Percentiles rank a stretch among this genome's conserved stretches.
These are phyloP conservation scores for Ettlia oleoabundans DNA, from an alignment of 139 green algal genomes.

Conservation along the genomic window DNA sequence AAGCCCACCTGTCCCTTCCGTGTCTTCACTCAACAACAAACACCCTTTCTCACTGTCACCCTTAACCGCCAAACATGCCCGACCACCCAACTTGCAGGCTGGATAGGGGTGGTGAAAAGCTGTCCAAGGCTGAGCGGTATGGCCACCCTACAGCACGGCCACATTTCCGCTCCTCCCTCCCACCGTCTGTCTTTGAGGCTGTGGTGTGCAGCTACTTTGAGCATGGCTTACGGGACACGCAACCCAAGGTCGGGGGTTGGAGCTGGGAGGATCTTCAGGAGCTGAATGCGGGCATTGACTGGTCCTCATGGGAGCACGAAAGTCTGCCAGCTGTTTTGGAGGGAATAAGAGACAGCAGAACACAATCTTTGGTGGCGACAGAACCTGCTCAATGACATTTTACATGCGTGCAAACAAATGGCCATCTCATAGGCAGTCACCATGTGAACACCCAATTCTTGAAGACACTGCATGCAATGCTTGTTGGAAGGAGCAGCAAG, in stretches of 20 bases:
- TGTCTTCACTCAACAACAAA: no score
- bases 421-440: no score
- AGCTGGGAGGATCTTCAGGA: slow-evolving; percentile 60
- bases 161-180: slow-evolving; percentile 47
- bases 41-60: no score
- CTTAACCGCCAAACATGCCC: not conserved
- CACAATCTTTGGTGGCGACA: no score
- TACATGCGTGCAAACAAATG: not conserved
- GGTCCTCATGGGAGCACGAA: slow-evolving; percentile 37
- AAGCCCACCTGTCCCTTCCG: no score
- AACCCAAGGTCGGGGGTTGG: slow-evolving; percentile 59
- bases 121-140: slow-evolving; percentile 62
- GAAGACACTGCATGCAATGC: no score
- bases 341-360: not conserved
- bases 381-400: no score
- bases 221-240: slow-evolving; percentile 59
- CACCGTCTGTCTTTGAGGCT: slow-evolving; percentile 44
- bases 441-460: no score
- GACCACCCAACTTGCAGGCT: slow-evolving; percentile 18
- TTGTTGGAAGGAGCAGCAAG: no score
- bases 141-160: slow-evolving; percentile 46
- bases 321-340: slow-evolving; percentile 1
- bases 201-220: slow-evolving; percentile 65
- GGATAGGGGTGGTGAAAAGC: slow-evolving; percentile 22
- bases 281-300: slow-evolving; percentile 54